Evolutionary conservation across 2,329 filamentous ascomycete species (phyloP).

Genomic region (Beauveria sp.): DNA sequence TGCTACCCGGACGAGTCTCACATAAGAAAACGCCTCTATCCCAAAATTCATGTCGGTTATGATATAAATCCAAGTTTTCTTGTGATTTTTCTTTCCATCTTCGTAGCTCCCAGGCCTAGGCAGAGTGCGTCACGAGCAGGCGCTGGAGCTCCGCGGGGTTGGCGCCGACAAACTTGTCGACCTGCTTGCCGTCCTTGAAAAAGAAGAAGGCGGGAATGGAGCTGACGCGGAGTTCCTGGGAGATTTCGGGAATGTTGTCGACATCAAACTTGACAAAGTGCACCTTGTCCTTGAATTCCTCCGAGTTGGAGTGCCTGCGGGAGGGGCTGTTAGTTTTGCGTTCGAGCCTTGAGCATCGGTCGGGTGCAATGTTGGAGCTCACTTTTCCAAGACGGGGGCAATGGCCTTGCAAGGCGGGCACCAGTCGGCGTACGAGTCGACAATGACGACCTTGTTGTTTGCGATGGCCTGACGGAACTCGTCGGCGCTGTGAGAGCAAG

Average conservation of each 20-base stretch:
- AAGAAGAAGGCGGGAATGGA: constrained; percentile 91
- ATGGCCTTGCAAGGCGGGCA: constrained; percentile 95
- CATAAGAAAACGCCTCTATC: neutral
- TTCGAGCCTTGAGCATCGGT: neutral
- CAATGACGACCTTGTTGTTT: constrained; percentile 55
- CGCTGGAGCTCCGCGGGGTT: constrained; percentile 61
- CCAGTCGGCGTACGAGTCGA: constrained; percentile 87
- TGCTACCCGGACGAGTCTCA: too few relatives aligned
- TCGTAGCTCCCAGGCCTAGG: neutral
- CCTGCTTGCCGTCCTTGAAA: constrained; percentile 72
- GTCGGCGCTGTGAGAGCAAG: constrained; percentile 1
- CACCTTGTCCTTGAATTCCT: constrained; percentile 48
- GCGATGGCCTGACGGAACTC: constrained; percentile 13
- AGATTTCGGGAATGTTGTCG: constrained; percentile 68
- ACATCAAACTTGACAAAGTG: constrained; percentile 89
- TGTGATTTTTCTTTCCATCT: neutral
- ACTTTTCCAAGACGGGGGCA: constrained; percentile 55
- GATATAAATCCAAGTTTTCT: neutral
- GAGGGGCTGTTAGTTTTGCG: neutral
- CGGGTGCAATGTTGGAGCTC: constrained; percentile 12
- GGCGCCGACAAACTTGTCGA: constrained; percentile 69
- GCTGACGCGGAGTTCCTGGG: constrained; percentile 69
- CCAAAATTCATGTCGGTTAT: neutral
- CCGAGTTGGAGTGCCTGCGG: constrained; percentile 21
- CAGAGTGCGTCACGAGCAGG: constrained; percentile 25